These are phyloP conservation scores for Aspergillus pseudotamarii DNA, from an alignment of 2,329 filamentous ascomycete genomes.

Conservation along the genomic window DNA sequence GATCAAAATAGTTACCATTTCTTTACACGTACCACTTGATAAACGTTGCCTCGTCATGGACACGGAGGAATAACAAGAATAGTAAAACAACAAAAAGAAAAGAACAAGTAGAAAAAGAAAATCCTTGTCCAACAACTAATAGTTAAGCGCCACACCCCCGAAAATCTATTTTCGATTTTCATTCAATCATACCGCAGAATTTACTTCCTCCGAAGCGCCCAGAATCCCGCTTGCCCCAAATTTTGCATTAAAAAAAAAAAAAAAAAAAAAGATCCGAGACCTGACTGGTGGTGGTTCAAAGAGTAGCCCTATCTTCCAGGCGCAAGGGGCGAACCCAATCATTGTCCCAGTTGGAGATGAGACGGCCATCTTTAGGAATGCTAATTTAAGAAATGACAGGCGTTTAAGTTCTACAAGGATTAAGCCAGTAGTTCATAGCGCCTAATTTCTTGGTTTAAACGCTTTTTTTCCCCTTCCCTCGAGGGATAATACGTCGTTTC, in stretches of 20 bases:
- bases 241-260: background rate
- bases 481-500: background rate
- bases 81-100: background rate
- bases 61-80: background rate
- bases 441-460: background rate
- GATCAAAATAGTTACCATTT: background rate
- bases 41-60: background rate
- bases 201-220: background rate
- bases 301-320: background rate
- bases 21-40: background rate
- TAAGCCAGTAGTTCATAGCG: background rate
- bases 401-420: background rate
- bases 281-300: too few relatives aligned
- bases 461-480: background rate
- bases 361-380: background rate
- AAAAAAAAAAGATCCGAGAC: background rate
- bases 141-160: constrained; percentile 3
- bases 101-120: background rate
- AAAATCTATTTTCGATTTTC: background rate
- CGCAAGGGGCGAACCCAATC: background rate
- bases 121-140: background rate
- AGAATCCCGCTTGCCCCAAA: background rate
- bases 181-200: background rate
- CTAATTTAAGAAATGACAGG: constrained; percentile 4
- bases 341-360: background rate